Evolutionary conservation across 495 filamentous ascomycete species (phyloP), one percentile per base, ranked within the genome.

Genomic region (Penicillium pancosmium): DNA sequence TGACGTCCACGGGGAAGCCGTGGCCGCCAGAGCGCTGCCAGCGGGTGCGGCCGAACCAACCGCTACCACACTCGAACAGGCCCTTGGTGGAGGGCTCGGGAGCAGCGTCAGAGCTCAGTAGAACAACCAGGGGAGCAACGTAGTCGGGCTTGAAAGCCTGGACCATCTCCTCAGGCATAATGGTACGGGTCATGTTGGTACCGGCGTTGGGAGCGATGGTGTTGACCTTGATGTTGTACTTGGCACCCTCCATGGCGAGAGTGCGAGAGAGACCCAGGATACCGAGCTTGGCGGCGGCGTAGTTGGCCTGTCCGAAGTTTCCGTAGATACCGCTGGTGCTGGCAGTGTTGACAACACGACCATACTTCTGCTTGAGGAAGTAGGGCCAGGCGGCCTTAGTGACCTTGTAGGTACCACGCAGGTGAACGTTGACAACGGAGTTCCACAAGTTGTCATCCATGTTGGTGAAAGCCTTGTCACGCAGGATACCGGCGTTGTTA

Each of bases 141-240:
- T 98, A 97, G 66, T 97, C 94, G 46, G 94, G 94, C 87, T 98
- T 98, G 85, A 98, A 96, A 36, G 94, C 95, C 81, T 97, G 93
- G 44, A 98, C 92, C 81, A 98, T 87, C 78, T 98, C 94, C 70
- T 97, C 92, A 38, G 94, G 95, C 79, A 98, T 88, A 78, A 98
- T 91, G 54, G 90, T 93, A 56, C 87, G 82, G 59, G 94, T 98
- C 91, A 98, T 96, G 68, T 89, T 88, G 38, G 94, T 98, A 63
- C 94, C 94, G 40, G 94, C 94, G 68, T 98, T 98, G 41, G 94
- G 94, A 33, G 94, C 94, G 63, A 98, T 97, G 49, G 95, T 97
- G 82, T 98, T 98, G 68, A 97, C 92, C 72, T 85, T 91, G 76
- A 98, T 98, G 81, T 98, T 97, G 83, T 98, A 93, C 81, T 98